phyloP scores from a whole-genome alignment of 2,329 filamentous ascomycete species.

The Penicillium sp. region DNA sequence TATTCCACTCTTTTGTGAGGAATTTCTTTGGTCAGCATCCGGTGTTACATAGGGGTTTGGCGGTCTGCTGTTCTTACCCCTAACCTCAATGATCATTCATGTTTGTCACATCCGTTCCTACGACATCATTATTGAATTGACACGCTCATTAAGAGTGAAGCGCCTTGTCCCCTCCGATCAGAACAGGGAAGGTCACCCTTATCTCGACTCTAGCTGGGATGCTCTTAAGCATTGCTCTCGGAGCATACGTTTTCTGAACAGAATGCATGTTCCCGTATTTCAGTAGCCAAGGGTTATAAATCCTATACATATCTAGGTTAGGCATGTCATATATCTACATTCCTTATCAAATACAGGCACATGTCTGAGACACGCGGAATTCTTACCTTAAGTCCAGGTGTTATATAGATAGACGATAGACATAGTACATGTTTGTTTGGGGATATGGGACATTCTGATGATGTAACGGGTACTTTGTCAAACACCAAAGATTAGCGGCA shows the following conservation, averaged over 20 bases:
- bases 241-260: background rate
- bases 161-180: background rate
- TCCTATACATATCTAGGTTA: background rate
- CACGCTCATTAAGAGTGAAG: background rate
- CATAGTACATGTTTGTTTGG: background rate
- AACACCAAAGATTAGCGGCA: background rate
- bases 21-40: background rate
- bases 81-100: constrained; percentile 4
- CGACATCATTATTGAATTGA: background rate
- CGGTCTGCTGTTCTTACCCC: constrained; percentile 3
- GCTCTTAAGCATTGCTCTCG: background rate
- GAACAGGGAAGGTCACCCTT: background rate
- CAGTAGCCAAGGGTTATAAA: background rate
- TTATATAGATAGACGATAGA: background rate
- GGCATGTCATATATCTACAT: background rate
- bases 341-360: background rate
- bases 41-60: constrained; percentile 1
- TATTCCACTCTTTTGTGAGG: constrained; percentile 10
- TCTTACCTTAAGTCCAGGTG: background rate
- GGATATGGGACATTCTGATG: constrained; percentile 3
- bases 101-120: constrained; percentile 8
- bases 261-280: background rate
- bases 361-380: constrained; percentile 20
- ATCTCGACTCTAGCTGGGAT: background rate
- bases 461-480: constrained; percentile 11